These are phyloP conservation scores for Aspergillus ochraceus DNA, from an alignment of 2,329 filamentous ascomycete species.

Conservation along the genomic window DNA sequence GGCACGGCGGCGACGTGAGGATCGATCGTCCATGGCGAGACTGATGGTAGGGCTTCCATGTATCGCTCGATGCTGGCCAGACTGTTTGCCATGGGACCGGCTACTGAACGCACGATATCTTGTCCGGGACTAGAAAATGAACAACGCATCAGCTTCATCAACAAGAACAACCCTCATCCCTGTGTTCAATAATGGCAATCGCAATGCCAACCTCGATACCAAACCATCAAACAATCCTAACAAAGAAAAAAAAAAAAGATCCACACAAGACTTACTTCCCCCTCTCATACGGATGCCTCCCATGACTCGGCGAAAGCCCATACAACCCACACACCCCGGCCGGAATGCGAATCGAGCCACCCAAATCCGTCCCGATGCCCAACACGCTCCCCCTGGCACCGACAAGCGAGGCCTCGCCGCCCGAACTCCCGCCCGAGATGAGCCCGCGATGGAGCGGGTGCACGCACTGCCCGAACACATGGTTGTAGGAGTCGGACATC, in stretches of 20 bases:
- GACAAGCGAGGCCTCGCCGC: slow-evolving; percentile 55
- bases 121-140: neutral
- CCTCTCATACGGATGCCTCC: neutral
- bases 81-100: slow-evolving; percentile 27
- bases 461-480: slow-evolving; percentile 49
- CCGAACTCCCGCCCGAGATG: slow-evolving; percentile 54
- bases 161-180: too few species aligned
- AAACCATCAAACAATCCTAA: neutral
- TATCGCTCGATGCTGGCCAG: slow-evolving; percentile 28
- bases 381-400: slow-evolving; percentile 50
- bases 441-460: slow-evolving; percentile 51
- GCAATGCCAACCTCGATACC: too few species aligned
- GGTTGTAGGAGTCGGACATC: slow-evolving; percentile 53
- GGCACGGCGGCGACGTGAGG: slow-evolving; percentile 40
- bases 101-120: slow-evolving; percentile 28
- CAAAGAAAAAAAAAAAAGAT: neutral
- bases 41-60: slow-evolving; percentile 25
- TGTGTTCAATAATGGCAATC: too few species aligned
- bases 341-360: slow-evolving; percentile 55
- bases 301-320: slow-evolving; percentile 34
- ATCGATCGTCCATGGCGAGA: slow-evolving; percentile 34
- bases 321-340: slow-evolving; percentile 52
- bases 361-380: slow-evolving; percentile 57
- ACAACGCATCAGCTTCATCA: neutral
- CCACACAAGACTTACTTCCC: neutral